Evolutionary conservation across 257 asterid species (phyloP).

Genomic region (Asclepias syriaca): DNA sequence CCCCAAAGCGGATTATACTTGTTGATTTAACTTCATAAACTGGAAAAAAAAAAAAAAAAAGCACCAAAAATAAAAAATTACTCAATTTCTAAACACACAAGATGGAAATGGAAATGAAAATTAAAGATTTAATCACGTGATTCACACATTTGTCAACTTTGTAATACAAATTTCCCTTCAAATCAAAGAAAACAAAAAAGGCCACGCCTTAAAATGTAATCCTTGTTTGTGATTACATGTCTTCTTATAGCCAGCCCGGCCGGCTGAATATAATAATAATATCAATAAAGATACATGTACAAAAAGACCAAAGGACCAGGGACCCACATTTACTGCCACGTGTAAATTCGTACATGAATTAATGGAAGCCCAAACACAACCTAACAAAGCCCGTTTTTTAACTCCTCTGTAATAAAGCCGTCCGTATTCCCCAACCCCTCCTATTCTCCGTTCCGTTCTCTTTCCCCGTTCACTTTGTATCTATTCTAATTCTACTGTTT

Average conservation of each 20-base stretch:
- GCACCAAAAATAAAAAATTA: no score
- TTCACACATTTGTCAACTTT: not conserved
- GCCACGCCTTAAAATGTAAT: conserved; percentile 2
- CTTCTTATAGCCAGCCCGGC: conserved; percentile 21
- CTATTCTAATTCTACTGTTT: not conserved
- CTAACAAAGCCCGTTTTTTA: conserved; percentile 7
- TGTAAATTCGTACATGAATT: conserved; percentile 10
- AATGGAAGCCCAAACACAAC: conserved; percentile 23
- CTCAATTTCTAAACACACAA: no score
- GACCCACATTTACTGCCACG: conserved; percentile 20
- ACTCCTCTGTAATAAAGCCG: conserved; percentile 5
- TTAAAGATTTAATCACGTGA: not conserved
- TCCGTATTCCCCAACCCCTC: conserved; percentile 18
- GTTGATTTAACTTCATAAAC: not conserved
- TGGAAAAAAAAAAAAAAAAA: no score
- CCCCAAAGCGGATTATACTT: not conserved
- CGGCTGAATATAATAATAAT: conserved; percentile 2
- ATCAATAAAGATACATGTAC: not conserved
- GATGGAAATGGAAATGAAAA: no score
- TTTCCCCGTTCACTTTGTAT: not conserved
- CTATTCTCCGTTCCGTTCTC: not conserved
- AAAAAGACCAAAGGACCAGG: not conserved
- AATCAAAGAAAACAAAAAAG: not conserved
- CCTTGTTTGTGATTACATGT: not conserved
- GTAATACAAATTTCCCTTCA: not conserved